Evolutionary conservation across 768 basidiomycete genomes (phyloP), one percentile per base, ranked within the genome.

Genomic region (Clavaria fumosa): DNA sequence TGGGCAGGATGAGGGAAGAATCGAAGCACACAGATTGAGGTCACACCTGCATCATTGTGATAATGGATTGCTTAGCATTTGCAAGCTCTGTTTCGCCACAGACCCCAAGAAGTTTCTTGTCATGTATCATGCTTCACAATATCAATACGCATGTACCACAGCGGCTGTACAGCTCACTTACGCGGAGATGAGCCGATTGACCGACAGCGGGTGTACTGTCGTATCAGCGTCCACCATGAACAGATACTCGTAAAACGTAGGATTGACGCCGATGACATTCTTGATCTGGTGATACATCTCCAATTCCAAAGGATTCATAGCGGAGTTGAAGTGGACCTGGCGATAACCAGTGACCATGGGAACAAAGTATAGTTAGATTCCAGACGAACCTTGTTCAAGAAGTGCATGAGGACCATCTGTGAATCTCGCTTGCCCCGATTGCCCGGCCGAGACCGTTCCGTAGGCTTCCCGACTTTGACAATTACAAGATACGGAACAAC

Each of bases 251-350:
- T 97, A 99, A 62, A 97, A 96, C 0, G 88, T 79, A 2, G 93
- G 95, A 58, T 99, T 95, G 51, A 99, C 89, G 57, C 95, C 95
- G 49, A 99, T 96, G 38, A 97, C 90, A 51, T 99, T 99, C 71
- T 96, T 89, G 69, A 97, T 90, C 58, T 99, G 95, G 55, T 97
- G 95, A 53, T 90, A 97, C 64, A 99, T 93, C 63, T 99, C 95
- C 37, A 99, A 61, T 60, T 99, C 95, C 44, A 93, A 60, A 1
- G 95, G 95, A 50, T 82, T 86, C 95, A 99, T 97, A 0, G 90
- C 79, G 15, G 86, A 58, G 55, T 91, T 86, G 59, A 93, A 97
- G 58, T 97, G 95, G 31, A 97, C 95, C 86, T 89, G 42, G 4
- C 19, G 26, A 3, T 14, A 37, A 21, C 34, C 28, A 42, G 30